phyloP scores from a whole-genome alignment of 2,329 filamentous ascomycete species.

The Anisogramma anomala region DNA sequence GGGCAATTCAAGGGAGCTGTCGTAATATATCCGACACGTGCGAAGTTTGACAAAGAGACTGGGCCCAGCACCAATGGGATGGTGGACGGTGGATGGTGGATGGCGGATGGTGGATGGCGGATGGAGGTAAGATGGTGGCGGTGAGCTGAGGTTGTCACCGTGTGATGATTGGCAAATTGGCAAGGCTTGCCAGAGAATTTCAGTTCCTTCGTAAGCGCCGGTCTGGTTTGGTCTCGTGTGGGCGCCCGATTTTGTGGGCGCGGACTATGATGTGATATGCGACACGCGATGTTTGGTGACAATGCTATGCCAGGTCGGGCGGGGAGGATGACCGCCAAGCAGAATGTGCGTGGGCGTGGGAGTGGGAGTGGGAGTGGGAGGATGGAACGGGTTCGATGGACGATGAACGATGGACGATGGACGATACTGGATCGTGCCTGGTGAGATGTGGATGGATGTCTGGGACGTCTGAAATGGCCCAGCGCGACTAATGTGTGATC shows the following conservation, averaged over 20 bases:
- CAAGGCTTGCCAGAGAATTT: not conserved
- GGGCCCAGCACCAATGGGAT: no score
- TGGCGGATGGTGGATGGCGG: no score
- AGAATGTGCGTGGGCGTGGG: not conserved
- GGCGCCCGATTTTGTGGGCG: not conserved
- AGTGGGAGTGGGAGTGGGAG: no score
- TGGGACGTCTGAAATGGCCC: slow-evolving; percentile 11
- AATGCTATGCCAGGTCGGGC: not conserved
- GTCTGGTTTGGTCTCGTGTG: not conserved
- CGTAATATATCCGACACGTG: no score
- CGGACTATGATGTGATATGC: not conserved
- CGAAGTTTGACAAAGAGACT: no score
- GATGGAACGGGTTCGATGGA: not conserved
- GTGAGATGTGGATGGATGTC: slow-evolving; percentile 7
- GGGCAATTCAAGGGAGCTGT: no score
- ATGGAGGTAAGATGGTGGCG: no score
- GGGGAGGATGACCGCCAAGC: not conserved
- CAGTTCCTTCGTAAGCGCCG: not conserved
- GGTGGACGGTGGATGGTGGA: no score
- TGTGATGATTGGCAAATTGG: no score
- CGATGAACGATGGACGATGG: no score
- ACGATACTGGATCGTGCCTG: slow-evolving; percentile 4
- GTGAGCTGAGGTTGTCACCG: no score
- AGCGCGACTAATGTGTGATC: slow-evolving; percentile 15
- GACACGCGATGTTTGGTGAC: not conserved